phyloP scores from a whole-genome alignment of 1,284 basidiomycete genomes.

The Ganoderma boninense region DNA sequence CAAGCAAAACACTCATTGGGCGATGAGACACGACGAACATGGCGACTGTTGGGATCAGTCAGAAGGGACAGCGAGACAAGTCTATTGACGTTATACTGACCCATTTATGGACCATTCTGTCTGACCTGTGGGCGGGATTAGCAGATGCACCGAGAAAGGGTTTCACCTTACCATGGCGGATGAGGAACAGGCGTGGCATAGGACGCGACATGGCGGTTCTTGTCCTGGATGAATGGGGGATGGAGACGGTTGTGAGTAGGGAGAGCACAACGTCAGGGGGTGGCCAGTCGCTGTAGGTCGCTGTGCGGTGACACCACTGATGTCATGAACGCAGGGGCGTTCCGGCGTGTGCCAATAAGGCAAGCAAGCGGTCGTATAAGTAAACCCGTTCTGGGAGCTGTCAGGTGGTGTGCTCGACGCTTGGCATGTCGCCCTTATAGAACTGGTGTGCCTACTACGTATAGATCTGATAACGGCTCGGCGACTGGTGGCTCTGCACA shows the following conservation, averaged over 20 bases:
- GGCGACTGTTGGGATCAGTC: conserved; percentile 58
- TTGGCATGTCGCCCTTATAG: neutral
- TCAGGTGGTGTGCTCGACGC: neutral
- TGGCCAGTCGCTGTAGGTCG: neutral
- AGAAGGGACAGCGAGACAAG: conserved; percentile 11
- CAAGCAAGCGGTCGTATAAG: neutral
- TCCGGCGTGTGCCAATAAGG: conserved; percentile 26
- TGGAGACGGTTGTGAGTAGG: neutral
- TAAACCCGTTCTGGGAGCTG: neutral
- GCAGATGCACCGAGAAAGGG: conserved; percentile 14
- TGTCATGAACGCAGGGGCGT: conserved; percentile 22
- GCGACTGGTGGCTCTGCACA: neutral
- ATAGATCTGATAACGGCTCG: conserved; percentile 14
- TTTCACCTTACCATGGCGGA: conserved; percentile 71
- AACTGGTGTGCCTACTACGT: neutral
- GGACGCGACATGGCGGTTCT: conserved; percentile 48
- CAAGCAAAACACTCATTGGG: conserved; percentile 7
- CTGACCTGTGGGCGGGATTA: conserved; percentile 65
- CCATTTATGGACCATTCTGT: conserved; percentile 96
- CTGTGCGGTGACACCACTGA: conserved; percentile 7
- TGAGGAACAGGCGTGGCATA: conserved; percentile 78
- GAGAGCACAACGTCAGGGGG: neutral
- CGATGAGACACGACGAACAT: conserved; percentile 56
- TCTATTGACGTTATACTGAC: conserved; percentile 45
- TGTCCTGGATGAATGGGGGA: neutral